Base-by-base conservation (phyloP, 2,329 filamentous ascomycete species). In the Metarhizium album region DNA sequence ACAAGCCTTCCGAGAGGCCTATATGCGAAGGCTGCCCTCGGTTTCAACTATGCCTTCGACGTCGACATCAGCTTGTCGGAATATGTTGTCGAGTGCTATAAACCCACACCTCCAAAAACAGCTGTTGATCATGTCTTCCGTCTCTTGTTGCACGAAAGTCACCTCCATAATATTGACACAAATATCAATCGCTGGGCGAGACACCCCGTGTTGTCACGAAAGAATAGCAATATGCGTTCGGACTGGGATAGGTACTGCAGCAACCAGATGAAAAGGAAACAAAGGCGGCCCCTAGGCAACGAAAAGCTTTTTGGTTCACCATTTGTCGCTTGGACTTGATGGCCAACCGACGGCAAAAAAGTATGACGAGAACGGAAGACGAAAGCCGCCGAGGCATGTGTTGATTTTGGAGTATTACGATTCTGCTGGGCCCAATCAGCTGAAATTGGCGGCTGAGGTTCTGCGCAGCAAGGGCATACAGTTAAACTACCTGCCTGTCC, bases 61-160 rank as follows among this genome's bases (percentile, higher is more conserved):
- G 22, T 49, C 33, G 48, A 57, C 13, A 20, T 52, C 27, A 13
- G 27, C 24, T 37, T 52, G 16, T 22, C 46, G 1, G 54, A 53
- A 14, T 35, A 27, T 23, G 45, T 52, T 11, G 11, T 49, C 14
- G 43, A 47, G 42, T 48, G 47, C 29, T 52, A 40, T 23, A 53
- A 46, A 31, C 54, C 54, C 20, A 47, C 49, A 2, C 13, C 14
- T 18, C 31, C 47, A 5, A 22, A 11, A 16, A 45, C 55, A 13
- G 16, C 42, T 4, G 8, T 18, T 47, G 35, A 52, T 38, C 16
- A 8, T 5, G 33, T n/a, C 43, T 43, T 9, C n/a, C 42, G 45
- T 37, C 4, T 23, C 6, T 42, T 24, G 20, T 38, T 31, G 29
- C 49, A 0, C 20, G 47, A 20, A 13, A 27, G 3, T 1, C 16